phyloP scores from a whole-genome alignment of 2,329 filamentous ascomycete genomes.

The Fusarium acutatum region DNA sequence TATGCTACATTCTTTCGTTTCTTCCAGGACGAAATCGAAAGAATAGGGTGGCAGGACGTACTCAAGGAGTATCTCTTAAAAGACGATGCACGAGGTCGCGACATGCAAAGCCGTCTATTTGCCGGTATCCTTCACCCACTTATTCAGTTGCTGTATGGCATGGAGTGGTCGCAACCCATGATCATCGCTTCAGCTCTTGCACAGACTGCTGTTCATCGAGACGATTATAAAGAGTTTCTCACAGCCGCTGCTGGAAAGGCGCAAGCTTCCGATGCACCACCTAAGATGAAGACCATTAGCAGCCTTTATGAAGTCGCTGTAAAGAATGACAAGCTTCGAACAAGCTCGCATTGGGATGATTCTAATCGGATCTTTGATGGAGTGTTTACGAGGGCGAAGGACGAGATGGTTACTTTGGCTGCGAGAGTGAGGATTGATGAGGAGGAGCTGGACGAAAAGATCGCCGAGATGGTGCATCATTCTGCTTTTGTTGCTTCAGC shows the following conservation, averaged over 20 bases:
- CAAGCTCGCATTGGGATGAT: slow-evolving; percentile 59
- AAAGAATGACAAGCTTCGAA: slow-evolving; percentile 63
- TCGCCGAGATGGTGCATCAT: slow-evolving; percentile 74
- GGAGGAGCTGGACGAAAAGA: slow-evolving; percentile 64
- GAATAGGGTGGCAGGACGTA: slow-evolving; percentile 65
- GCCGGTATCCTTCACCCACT: slow-evolving; percentile 67
- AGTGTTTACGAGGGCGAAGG: slow-evolving; percentile 67
- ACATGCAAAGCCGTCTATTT: slow-evolving; percentile 74
- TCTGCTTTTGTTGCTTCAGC: slow-evolving; percentile 58
- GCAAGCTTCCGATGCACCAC: background rate
- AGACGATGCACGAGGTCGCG: slow-evolving; percentile 69
- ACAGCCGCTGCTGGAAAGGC: slow-evolving; percentile 56
- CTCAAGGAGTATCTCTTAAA: slow-evolving; percentile 75
- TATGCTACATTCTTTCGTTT: slow-evolving; percentile 81
- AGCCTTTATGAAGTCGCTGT: slow-evolving; percentile 68
- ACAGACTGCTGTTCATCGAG: slow-evolving; percentile 75
- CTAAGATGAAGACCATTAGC: slow-evolving; percentile 45
- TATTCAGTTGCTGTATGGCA: slow-evolving; percentile 84
- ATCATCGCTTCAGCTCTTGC: slow-evolving; percentile 84
- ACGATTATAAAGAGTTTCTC: slow-evolving; percentile 65
- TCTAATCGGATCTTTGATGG: slow-evolving; percentile 74
- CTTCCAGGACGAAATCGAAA: slow-evolving; percentile 77
- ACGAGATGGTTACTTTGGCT: slow-evolving; percentile 70
- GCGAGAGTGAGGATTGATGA: slow-evolving; percentile 65
- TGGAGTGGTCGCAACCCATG: slow-evolving; percentile 84